Base-by-base conservation (phyloP, 441 rosid species). In the Gossypium trilobum region DNA sequence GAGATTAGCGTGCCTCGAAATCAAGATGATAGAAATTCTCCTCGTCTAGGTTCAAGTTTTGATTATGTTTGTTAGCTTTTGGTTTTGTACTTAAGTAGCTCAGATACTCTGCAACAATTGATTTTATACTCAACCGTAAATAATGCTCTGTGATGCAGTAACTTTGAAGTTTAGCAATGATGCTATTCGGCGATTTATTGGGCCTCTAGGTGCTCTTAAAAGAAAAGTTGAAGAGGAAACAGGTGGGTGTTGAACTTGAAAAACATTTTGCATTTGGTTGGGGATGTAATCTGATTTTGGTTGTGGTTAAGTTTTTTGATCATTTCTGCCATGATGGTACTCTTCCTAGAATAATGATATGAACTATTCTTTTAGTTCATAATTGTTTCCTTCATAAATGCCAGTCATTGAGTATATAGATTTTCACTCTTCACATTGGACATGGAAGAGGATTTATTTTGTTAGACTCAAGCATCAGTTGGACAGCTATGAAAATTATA, bases 151-250 rank as follows among this genome's bases (percentile, higher is more conserved):
- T 52, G 62, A 68, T 84, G 85, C 86, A 95, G 99, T 71, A 77
- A 88, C 90, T 39, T 77, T 88, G 67, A 92, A 86, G 86, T 92
- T 80, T 83, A 80, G 86, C 83, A 92, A 92, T 81, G 99, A 92
- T 22, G 80, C 87, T 77, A 86, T 95, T 75, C 95, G 99, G 70
- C 85, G 82, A 74, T 82, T 95, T 82, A 84, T 91, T 72, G 99
- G 98, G 67, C 99, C 99, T 65, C 84, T 88, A 59, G 97, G 96
- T 73, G 85, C 78, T 67, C 80, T 83, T 27, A 95, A 89, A 85
- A 87, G 88, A 87, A 87, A 91, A 77, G 82, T 92, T 79, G 99
- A 95, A 84, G 91, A 88, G 81, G 96, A 95, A 86, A 95, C 98
- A 87, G 98, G 98, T 91, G 17, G 46, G 67, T 20, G 46, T 58